A percentile compares a stretch with the other conserved stretches of the same genome.
These are phyloP conservation scores for Collybiopsis luxurians DNA, from an alignment of 768 basidiomycete genomes.

Conservation along the genomic window DNA sequence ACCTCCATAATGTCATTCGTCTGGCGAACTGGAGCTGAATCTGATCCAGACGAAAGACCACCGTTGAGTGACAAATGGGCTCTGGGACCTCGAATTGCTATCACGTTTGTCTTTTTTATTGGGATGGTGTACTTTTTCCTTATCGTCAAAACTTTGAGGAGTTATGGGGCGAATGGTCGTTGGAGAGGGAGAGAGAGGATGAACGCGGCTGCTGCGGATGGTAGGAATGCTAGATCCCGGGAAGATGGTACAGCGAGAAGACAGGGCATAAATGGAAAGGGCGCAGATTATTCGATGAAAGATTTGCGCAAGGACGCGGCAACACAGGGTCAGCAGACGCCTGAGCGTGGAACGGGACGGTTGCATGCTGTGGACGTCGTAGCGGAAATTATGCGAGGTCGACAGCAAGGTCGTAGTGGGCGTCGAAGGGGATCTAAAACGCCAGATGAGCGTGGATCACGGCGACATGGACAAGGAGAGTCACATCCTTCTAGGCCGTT, in stretches of 20 bases:
- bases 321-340: too few species aligned
- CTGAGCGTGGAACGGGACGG: too few species aligned
- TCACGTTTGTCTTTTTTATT: slow-evolving; percentile 52
- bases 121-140: slow-evolving; percentile 61
- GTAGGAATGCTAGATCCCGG: not conserved
- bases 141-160: slow-evolving; percentile 60
- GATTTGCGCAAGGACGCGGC: too few species aligned
- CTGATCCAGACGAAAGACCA: slow-evolving; percentile 32
- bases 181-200: not conserved
- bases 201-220: not conserved
- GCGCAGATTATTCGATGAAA: too few species aligned
- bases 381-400: too few species aligned
- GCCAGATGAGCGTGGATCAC: too few species aligned
- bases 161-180: slow-evolving; percentile 41
- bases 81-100: slow-evolving; percentile 50
- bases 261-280: not conserved
- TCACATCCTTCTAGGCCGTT: too few species aligned
- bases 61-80: slow-evolving; percentile 36
- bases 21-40: slow-evolving; percentile 57
- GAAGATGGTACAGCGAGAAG: not conserved
- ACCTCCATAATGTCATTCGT: slow-evolving; percentile 62
- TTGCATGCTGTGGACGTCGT: too few species aligned
- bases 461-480: too few species aligned
- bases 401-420: too few species aligned
- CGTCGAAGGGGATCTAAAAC: too few species aligned